phyloP scores from a whole-genome alignment of 768 basidiomycete species.

The Trametes elegans region DNA sequence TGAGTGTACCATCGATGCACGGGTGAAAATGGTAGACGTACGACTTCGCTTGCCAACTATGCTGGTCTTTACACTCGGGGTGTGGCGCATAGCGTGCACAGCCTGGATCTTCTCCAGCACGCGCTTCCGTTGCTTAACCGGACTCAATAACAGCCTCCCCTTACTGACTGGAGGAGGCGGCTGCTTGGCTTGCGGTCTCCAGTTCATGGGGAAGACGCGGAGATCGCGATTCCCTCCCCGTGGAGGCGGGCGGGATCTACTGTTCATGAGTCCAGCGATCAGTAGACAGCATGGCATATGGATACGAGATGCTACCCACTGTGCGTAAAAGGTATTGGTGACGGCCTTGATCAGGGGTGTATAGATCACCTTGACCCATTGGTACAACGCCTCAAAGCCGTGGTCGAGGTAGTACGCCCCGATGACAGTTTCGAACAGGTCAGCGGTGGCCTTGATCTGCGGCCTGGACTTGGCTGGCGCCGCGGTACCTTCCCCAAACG shows the following conservation, averaged over 20 bases:
- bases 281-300: neutral
- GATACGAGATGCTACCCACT: constrained; percentile 17
- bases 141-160: constrained; percentile 70
- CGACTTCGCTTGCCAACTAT: neutral
- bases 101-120: constrained; percentile 1
- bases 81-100: neutral
- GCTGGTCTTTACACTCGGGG: neutral
- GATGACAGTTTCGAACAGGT: constrained; percentile 47
- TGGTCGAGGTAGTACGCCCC: constrained; percentile 42
- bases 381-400: constrained; percentile 36
- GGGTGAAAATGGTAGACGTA: neutral
- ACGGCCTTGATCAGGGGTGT: constrained; percentile 36
- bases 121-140: neutral
- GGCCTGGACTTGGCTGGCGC: constrained; percentile 17
- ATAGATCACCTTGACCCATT: constrained; percentile 41
- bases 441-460: constrained; percentile 40
- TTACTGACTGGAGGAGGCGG: constrained; percentile 37
- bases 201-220: neutral
- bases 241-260: too few species aligned
- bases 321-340: constrained; percentile 28
- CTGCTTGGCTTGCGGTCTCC: constrained; percentile 15
- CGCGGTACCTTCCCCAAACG: constrained; percentile 25
- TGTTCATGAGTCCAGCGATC: neutral
- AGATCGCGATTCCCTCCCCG: neutral
- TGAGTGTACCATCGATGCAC: too few species aligned